A percentile compares a stretch with the other conserved stretches of the same genome.
These are phyloP conservation scores for Coemansia sp. DNA, from an alignment of 192 early-diverging fungal species.

Conservation along the genomic window DNA sequence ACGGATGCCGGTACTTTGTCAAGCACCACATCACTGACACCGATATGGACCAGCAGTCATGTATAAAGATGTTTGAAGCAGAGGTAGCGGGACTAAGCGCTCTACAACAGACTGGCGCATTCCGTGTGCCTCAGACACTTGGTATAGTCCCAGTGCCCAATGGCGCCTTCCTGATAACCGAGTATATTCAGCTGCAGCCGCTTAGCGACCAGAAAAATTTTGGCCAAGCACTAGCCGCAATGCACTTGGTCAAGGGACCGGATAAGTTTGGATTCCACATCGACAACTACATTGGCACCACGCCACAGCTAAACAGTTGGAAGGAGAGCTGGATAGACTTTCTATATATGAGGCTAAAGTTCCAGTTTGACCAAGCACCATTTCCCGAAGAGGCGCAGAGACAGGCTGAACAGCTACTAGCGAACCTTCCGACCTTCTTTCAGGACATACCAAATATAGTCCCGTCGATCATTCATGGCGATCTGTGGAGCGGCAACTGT, in stretches of 20 bases:
- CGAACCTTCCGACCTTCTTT: constrained; percentile 30
- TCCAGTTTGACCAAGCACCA: constrained; percentile 28
- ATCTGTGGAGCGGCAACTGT: constrained; percentile 39
- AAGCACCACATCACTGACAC: constrained; percentile 14
- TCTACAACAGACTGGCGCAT: constrained; percentile 16
- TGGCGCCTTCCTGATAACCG: constrained; percentile 31
- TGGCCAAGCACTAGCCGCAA: constrained; percentile 26
- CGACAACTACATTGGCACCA: constrained; percentile 42
- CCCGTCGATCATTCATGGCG: constrained; percentile 45
- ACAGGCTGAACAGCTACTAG: constrained; percentile 17
- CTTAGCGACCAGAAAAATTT: constrained; percentile 23
- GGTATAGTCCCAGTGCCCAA: constrained; percentile 13
- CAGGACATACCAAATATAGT: constrained; percentile 12
- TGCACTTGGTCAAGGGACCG: constrained; percentile 25
- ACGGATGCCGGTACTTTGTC: constrained; percentile 29
- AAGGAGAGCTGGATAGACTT: constrained; percentile 32
- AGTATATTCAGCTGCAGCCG: constrained; percentile 20
- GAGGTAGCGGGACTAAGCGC: constrained; percentile 29
- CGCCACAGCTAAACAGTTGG: constrained; percentile 41
- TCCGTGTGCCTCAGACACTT: constrained; percentile 30
- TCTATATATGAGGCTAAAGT: constrained; percentile 27
- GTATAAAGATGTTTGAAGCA: constrained; percentile 22
- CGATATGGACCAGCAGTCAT: neutral
- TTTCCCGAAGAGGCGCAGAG: neutral
- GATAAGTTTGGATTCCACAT: constrained; percentile 33